A percentile compares a stretch with the other conserved stretches of the same genome.
Evolutionary conservation across 257 asterid genomes (phyloP).

Genomic region (Verbascum thapsus): DNA sequence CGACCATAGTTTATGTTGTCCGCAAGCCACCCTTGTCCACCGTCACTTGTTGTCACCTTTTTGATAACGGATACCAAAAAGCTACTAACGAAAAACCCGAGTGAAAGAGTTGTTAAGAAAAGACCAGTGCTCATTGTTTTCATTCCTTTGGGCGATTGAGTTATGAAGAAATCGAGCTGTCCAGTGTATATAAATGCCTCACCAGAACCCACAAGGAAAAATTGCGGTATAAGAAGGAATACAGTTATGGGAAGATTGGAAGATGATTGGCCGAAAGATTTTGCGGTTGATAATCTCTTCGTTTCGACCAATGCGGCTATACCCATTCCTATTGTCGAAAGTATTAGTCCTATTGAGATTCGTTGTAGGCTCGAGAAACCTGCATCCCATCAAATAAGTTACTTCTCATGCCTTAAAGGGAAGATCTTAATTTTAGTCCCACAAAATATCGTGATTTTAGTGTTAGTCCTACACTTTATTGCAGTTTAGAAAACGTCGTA

Average conservation of each 20-base stretch:
- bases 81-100: conserved; percentile 83
- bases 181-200: conserved; percentile 95
- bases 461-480: too few relatives aligned
- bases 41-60: conserved; percentile 51
- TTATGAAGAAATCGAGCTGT: conserved; percentile 90
- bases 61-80: conserved; percentile 68
- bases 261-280: conserved; percentile 32
- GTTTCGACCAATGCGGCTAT: conserved; percentile 69
- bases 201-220: conserved; percentile 79
- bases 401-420: too few relatives aligned
- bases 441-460: too few relatives aligned
- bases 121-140: conserved; percentile 96
- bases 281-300: conserved; percentile 66
- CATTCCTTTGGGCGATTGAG: conserved; percentile 93
- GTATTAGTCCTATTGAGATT: conserved; percentile 63
- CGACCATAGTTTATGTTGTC: conserved; percentile 80
- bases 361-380: conserved; percentile 72
- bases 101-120: conserved; percentile 77
- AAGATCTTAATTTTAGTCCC: too few relatives aligned
- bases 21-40: conserved; percentile 75
- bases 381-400: conserved; percentile 14
- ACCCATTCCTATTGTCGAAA: conserved; percentile 78
- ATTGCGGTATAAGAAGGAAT: conserved; percentile 78
- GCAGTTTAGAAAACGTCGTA: too few relatives aligned
- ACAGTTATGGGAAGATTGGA: conserved; percentile 64